Base-by-base conservation (phyloP, 805 yeast species). In the Wickerhamiella cacticola region DNA sequence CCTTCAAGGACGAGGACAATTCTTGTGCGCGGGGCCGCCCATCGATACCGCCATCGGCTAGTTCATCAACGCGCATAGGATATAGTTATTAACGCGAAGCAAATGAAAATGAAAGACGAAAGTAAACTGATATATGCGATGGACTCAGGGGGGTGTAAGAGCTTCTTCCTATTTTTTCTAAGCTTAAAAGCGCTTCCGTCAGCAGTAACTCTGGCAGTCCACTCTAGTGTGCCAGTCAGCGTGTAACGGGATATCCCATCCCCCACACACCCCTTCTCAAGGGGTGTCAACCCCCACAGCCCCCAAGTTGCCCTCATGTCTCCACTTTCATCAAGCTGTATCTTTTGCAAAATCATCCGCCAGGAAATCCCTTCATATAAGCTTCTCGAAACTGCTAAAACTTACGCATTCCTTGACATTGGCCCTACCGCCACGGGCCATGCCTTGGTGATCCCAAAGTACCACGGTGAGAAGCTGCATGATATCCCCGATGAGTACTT, bases 331-430 rank as follows among this genome's bases (percentile, higher is more conserved):
- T 48, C 63, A 12, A 48, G 56, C 29, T 89, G 97, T 68, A 79
- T 89, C 58, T 89, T 89, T 62, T 89, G 97, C 71, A 86, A 88
- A 60, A 89, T 89, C 65, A 79, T 89, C 69, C 86, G 86, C 62
- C 87, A 96, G 48, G 96, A 92, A 58, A 92, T 89, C 60, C 98
- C 98, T 28, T 83, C 94, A 1, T 78, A 85, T 71, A 92, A 89
- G 64, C 68, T 89, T 53, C 73, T 82, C 59, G 98, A 89, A 65
- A 85, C 96, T n/a, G 72, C 80, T 51, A 72, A 74, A 57, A 67
- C 85, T n/a, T 60, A 61, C 46, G 85, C 97, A 0, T 92, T 89
- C 64, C 71, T 92, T 58, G 98, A 89, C 60, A 88, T 89, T 60
- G 92, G 86, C 57, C 97, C 98, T 53, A 83, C 89, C 15, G 71